Percentiles rank a stretch among this genome's conserved stretches.
Conservation (phyloP, 1,284 basidiomycete species). For the Cerrena zonata region DNA sequence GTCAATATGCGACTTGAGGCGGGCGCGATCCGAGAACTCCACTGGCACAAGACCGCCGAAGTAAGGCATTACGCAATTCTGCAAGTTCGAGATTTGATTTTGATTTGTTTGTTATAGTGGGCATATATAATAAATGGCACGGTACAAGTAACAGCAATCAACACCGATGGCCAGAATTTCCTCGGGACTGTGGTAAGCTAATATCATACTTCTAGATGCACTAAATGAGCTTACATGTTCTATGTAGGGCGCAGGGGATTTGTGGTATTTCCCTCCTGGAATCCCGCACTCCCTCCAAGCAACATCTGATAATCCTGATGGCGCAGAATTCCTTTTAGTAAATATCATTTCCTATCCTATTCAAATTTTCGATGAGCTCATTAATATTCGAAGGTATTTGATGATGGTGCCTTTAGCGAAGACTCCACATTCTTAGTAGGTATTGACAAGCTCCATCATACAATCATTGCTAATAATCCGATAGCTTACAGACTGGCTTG, state of each 20-base stretch:
- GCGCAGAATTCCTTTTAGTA: conserved; percentile 64
- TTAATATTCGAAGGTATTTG: conserved; percentile 42
- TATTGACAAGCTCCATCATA: neutral
- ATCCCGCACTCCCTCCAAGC: conserved; percentile 51
- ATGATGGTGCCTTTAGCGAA: conserved; percentile 56
- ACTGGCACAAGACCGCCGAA: conserved; percentile 65
- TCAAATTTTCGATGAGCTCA: neutral
- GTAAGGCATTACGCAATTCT: conserved; percentile 30
- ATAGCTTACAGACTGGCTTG: conserved; percentile 55
- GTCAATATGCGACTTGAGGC: conserved; percentile 63
- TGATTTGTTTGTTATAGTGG: conserved; percentile 37
- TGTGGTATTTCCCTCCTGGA: conserved; percentile 65
- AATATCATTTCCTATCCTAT: conserved; percentile 16
- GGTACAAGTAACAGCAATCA: conserved; percentile 54
- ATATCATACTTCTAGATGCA: neutral
- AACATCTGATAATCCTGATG: conserved; percentile 45
- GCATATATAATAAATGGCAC: conserved; percentile 53
- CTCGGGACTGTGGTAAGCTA: conserved; percentile 37
- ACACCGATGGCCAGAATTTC: conserved; percentile 54
- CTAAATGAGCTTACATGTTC: neutral
- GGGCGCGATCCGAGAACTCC: conserved; percentile 63
- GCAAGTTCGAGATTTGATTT: conserved; percentile 2
- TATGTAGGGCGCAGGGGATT: conserved; percentile 27
- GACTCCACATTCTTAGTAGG: conserved; percentile 57
- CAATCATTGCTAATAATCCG: neutral